These are phyloP conservation scores for Trichosanthes truncata DNA, from an alignment of 306 rosid genomes.

Conservation along the genomic window DNA sequence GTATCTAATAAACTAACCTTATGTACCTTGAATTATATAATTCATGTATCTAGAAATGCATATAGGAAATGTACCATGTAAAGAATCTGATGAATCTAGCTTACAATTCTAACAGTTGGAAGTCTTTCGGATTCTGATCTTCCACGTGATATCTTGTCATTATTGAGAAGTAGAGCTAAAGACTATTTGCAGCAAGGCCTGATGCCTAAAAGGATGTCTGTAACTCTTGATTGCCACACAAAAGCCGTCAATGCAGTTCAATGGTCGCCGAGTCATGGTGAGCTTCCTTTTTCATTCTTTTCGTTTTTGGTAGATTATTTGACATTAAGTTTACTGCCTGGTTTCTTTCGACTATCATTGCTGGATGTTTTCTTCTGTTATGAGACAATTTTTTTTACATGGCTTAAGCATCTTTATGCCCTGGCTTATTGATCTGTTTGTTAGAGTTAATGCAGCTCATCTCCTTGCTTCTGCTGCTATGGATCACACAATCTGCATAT, in stretches of 20 bases:
- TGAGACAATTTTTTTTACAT: background rate
- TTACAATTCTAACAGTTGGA: slow-evolving; percentile 33
- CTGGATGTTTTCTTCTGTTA: background rate
- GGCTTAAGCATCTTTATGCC: background rate
- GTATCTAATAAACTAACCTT: background rate
- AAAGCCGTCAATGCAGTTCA: slow-evolving; percentile 67
- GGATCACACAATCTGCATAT: slow-evolving; percentile 66
- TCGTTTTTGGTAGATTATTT: slow-evolving; percentile 5
- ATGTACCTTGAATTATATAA: background rate
- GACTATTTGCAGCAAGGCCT: slow-evolving; percentile 17
- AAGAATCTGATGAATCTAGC: background rate
- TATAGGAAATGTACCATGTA: background rate
- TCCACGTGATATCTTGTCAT: slow-evolving; percentile 32
- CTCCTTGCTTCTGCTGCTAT: slow-evolving; percentile 96
- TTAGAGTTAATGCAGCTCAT: slow-evolving; percentile 78
- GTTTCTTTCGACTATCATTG: background rate
- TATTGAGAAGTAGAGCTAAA: slow-evolving; percentile 45
- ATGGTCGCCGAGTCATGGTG: slow-evolving; percentile 76
- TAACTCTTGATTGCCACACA: slow-evolving; percentile 37
- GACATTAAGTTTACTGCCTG: background rate
- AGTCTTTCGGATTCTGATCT: slow-evolving; percentile 47
- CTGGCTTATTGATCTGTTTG: slow-evolving; percentile 34
- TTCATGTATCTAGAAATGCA: background rate
- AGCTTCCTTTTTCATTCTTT: slow-evolving; percentile 2
- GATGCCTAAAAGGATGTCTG: slow-evolving; percentile 37